These are phyloP conservation scores for Bolboschoenoplectus hybrid DNA, from an alignment of 202 grass and related monocot genomes.

Conservation along the genomic window DNA sequence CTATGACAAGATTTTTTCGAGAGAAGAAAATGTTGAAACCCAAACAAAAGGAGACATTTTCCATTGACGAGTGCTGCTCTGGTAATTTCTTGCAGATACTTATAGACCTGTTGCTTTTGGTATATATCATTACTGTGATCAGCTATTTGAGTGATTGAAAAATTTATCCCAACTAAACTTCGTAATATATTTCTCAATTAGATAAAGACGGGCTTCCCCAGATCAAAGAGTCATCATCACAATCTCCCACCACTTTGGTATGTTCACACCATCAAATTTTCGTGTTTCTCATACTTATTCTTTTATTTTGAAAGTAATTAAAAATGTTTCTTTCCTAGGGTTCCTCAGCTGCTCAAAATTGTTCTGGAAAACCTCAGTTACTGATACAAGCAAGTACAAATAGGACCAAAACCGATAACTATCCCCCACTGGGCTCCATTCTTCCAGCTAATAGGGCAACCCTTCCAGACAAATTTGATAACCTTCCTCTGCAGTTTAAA, in stretches of 20 bases:
- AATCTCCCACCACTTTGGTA: slow-evolving; percentile 63
- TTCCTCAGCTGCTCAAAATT: slow-evolving; percentile 45
- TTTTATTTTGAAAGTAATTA: neutral
- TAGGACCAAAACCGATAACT: slow-evolving; percentile 44
- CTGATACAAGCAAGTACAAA: slow-evolving; percentile 46
- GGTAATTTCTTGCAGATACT: slow-evolving; percentile 18
- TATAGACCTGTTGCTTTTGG: neutral
- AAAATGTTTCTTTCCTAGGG: slow-evolving; percentile 45
- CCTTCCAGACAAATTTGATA: slow-evolving; percentile 50
- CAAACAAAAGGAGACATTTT: slow-evolving; percentile 47
- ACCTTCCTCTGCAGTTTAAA: slow-evolving; percentile 41
- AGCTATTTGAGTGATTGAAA: slow-evolving; percentile 9
- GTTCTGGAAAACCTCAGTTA: slow-evolving; percentile 39
- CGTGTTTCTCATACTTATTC: neutral
- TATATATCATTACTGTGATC: slow-evolving; percentile 19
- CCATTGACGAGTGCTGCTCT: neutral
- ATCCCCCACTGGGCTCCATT: slow-evolving; percentile 57
- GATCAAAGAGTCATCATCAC: slow-evolving; percentile 42
- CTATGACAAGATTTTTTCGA: slow-evolving; percentile 83
- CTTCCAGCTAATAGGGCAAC: slow-evolving; percentile 80
- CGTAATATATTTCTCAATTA: slow-evolving; percentile 47
- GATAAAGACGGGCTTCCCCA: slow-evolving; percentile 40
- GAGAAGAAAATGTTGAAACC: slow-evolving; percentile 62
- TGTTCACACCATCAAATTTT: slow-evolving; percentile 35
- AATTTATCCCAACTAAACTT: slow-evolving; percentile 35